Evolutionary conservation across 139 green algal genomes (phyloP), one percentile per base, ranked within the genome.

Genomic region (Nannochloris sp.): DNA sequence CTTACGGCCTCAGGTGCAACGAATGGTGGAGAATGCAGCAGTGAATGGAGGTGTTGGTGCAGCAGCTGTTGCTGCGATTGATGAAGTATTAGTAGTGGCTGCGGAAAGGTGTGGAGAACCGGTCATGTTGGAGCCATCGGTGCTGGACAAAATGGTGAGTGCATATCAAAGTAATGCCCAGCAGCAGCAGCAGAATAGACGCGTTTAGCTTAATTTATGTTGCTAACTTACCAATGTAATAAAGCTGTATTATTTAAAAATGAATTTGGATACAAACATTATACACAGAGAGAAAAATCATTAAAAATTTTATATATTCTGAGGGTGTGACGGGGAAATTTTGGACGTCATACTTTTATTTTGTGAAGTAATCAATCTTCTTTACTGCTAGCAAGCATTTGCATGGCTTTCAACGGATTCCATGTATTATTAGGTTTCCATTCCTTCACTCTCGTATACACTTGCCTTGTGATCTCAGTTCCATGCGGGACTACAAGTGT

Each of bases 1-100:
- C 74, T 64, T 96, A 47, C 62, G 82, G 5, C 47, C 58, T 6
- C 2, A 61, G 38, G 73, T 95, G 55, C 67, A 71, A 31, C 64
- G 73, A 29, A 77, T 67, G 45, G 64, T 81, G 47, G 66, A 53
- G n/a, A 67, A 60, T 34, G 38, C 36, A 27, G 61, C 25, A 38
- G 73, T 72, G 54, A 76, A 53, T 14, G 67, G 24, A 3, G 74
- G 82, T 8, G 71, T 72, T 45, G 65, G 64, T 58, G 24, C 62
- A 74, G 46, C 67, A 91, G 75, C 65, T 45, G 6, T 47, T 44
- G 54, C 42, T 51, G 42, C 42, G 19, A 51, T 91, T 54, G 87
- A 95, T 39, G 85, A 94, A 58, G 76, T 94, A n/a, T 66, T 92
- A 51, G 72, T 70, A 7, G 79, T 83, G 30, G 87, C 76, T 5